Evolutionary conservation across 1,284 basidiomycete genomes (phyloP).

Genomic region (Trichosporon inkin): DNA sequence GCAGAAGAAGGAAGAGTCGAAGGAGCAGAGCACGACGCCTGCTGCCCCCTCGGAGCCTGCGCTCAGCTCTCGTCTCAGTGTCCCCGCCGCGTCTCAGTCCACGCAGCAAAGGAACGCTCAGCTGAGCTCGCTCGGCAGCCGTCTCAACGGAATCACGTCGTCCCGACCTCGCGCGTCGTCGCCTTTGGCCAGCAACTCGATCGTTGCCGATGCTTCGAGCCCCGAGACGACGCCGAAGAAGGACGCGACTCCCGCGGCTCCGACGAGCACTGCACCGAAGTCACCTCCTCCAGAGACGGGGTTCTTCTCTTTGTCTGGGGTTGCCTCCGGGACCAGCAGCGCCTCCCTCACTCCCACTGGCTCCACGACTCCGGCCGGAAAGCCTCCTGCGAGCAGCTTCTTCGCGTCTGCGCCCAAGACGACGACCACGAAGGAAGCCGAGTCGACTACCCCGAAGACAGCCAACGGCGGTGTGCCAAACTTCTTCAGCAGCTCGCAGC

Average conservation of each 20-base stretch:
- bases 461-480: slow-evolving; percentile 17
- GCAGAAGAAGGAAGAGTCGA: slow-evolving; percentile 5
- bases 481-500: slow-evolving; percentile 16
- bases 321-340: slow-evolving; percentile 10
- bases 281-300: slow-evolving; percentile 16
- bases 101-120: slow-evolving; percentile 24
- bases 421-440: slow-evolving; percentile 8
- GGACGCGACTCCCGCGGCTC: slow-evolving; percentile 10
- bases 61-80: slow-evolving; percentile 20
- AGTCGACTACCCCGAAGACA: slow-evolving; percentile 15
- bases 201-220: slow-evolving; percentile 32
- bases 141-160: slow-evolving; percentile 21
- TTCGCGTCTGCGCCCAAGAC: slow-evolving; percentile 27
- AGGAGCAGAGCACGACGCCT: slow-evolving; percentile 1
- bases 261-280: slow-evolving; percentile 8
- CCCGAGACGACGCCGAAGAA: slow-evolving; percentile 7
- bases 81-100: slow-evolving; percentile 15
- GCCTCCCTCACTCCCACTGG: slow-evolving; percentile 29
- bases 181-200: slow-evolving; percentile 38
- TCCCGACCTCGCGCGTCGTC: slow-evolving; percentile 44
- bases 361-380: slow-evolving; percentile 26
- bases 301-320: slow-evolving; percentile 25
- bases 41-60: slow-evolving; percentile 13
- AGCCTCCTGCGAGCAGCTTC: slow-evolving; percentile 28
- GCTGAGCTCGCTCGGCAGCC: slow-evolving; percentile 23